Evolutionary conservation across 345 rosid genomes (phyloP).

Genomic region (Populus davidiana): DNA sequence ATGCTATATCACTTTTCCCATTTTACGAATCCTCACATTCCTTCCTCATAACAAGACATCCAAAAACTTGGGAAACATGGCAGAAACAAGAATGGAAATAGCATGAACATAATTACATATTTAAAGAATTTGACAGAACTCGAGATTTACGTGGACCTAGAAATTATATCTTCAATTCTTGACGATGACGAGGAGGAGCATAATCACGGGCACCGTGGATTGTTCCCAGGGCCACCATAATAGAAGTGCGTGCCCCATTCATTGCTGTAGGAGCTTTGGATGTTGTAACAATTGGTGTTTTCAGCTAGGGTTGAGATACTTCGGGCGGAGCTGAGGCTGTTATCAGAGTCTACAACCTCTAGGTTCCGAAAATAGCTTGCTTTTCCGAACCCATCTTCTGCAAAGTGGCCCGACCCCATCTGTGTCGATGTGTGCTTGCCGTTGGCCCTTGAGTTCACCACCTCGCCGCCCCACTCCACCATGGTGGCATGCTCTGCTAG

Average conservation of each 20-base stretch:
- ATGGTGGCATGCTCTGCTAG: slow-evolving; percentile 81
- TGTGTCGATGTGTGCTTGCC: slow-evolving; percentile 85
- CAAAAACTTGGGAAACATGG: slow-evolving; percentile 8
- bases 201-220: slow-evolving; percentile 62
- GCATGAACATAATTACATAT: slow-evolving; percentile 23
- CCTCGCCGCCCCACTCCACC: slow-evolving; percentile 99
- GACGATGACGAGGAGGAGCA: not conserved
- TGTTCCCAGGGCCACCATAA: slow-evolving; percentile 91
- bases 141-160: not conserved
- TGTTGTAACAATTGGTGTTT: slow-evolving; percentile 84
- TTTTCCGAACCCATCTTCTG: slow-evolving; percentile 78
- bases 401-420: slow-evolving; percentile 95
- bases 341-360: slow-evolving; percentile 84
- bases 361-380: slow-evolving; percentile 87
- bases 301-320: slow-evolving; percentile 74
- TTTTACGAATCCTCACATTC: slow-evolving; percentile 10
- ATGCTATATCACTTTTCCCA: slow-evolving; percentile 13
- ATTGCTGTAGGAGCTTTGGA: slow-evolving; percentile 62
- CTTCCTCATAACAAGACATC: not conserved
- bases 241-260: slow-evolving; percentile 94
- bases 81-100: slow-evolving; percentile 38
- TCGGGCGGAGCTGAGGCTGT: slow-evolving; percentile 64
- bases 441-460: slow-evolving; percentile 78
- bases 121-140: slow-evolving; percentile 28
- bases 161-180: not conserved